Evolutionary conservation across 805 yeast species (phyloP).

Genomic region (Teunomyces pallodes): DNA sequence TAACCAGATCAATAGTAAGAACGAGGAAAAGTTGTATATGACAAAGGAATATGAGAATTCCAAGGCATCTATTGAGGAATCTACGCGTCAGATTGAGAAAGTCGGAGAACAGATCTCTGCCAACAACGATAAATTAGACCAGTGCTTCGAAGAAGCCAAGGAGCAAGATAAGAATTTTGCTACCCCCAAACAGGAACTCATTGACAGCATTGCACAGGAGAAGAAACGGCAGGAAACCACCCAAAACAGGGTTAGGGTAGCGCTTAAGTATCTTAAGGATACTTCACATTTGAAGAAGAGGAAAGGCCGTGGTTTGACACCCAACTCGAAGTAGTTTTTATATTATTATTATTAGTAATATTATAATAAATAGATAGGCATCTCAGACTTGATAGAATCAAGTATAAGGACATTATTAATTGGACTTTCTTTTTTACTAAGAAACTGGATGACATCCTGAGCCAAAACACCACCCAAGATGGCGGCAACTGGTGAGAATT

Average conservation of each 20-base stretch:
- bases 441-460: slow-evolving; percentile 83
- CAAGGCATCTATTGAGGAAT: slow-evolving; percentile 44
- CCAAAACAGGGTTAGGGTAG: slow-evolving; percentile 26
- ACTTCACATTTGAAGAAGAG: slow-evolving; percentile 42
- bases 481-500: slow-evolving; percentile 81
- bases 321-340: slow-evolving; percentile 13
- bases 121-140: slow-evolving; percentile 16
- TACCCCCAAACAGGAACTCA: slow-evolving; percentile 16
- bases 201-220: slow-evolving; percentile 22
- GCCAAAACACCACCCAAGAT: slow-evolving; percentile 86
- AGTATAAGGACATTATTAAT: slow-evolving; percentile 76
- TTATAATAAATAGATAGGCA: slow-evolving; percentile 68
- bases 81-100: slow-evolving; percentile 29
- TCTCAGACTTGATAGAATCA: slow-evolving; percentile 67
- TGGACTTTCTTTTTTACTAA: slow-evolving; percentile 76
- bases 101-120: slow-evolving; percentile 17
- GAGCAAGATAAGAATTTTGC: slow-evolving; percentile 16
- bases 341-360: background rate
- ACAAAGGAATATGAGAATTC: slow-evolving; percentile 56
- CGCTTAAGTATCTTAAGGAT: slow-evolving; percentile 35
- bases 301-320: slow-evolving; percentile 40
- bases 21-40: slow-evolving; percentile 66
- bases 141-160: slow-evolving; percentile 18
- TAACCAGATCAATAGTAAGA: slow-evolving; percentile 44
- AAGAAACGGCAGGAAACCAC: slow-evolving; percentile 21